phyloP scores from a whole-genome alignment of 2,329 filamentous ascomycete genomes.

The Orbilia ellipsospora region DNA sequence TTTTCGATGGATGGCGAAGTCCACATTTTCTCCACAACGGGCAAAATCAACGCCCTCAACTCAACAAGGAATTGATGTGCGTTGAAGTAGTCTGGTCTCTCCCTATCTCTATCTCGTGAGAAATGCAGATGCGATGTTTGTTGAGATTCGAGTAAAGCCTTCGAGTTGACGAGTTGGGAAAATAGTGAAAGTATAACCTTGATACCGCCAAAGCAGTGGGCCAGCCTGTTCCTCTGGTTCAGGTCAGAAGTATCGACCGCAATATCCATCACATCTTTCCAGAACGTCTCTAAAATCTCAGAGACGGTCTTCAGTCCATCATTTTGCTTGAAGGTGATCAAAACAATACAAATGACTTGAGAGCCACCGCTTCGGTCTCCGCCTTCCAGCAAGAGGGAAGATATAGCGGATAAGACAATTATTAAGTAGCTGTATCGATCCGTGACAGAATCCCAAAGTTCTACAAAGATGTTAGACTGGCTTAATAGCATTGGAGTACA shows the following conservation, averaged over 20 bases:
- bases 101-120: conserved; percentile 65
- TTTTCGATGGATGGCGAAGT: conserved; percentile 85
- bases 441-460: conserved; percentile 71
- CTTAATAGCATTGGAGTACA: too few species aligned
- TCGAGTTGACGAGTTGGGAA: conserved; percentile 77
- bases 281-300: conserved; percentile 75
- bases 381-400: conserved; percentile 81
- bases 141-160: conserved; percentile 80
- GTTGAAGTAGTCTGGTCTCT: conserved; percentile 72
- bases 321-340: conserved; percentile 86
- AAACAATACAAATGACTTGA: conserved; percentile 77
- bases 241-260: conserved; percentile 60
- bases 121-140: conserved; percentile 68
- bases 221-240: conserved; percentile 62
- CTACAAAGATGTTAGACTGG: conserved; percentile 60
- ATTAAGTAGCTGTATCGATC: conserved; percentile 84
- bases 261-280: conserved; percentile 64
- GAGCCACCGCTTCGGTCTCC: conserved; percentile 64
- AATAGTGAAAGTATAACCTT: conserved; percentile 89
- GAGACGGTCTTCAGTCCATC: conserved; percentile 81
- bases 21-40: conserved; percentile 82
- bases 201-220: conserved; percentile 71
- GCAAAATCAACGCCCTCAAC: conserved; percentile 80
- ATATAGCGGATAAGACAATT: conserved; percentile 79
- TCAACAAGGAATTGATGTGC: conserved; percentile 85